Percentiles rank a stretch among this genome's conserved stretches.
phyloP scores from a whole-genome alignment of 2,329 filamentous ascomycete genomes.

The Dendryphion nanum region DNA sequence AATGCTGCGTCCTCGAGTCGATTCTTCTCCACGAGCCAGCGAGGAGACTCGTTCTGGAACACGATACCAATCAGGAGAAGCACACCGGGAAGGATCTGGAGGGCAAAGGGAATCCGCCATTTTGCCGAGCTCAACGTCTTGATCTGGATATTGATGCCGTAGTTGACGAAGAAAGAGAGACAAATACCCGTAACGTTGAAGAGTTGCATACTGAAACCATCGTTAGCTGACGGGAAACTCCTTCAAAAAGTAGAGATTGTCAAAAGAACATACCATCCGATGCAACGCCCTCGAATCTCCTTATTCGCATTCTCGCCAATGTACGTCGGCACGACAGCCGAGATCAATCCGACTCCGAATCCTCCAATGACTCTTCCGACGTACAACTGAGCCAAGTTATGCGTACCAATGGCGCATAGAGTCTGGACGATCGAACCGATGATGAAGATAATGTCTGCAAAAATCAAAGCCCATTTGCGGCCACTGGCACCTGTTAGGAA shows the following conservation, averaged over 20 bases:
- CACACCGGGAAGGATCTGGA: conserved; percentile 53
- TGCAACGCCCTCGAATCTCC: conserved; percentile 39
- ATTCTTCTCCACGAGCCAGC: conserved; percentile 56
- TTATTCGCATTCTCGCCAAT: conserved; percentile 48
- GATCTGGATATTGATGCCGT: conserved; percentile 49
- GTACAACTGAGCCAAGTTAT: conserved; percentile 40
- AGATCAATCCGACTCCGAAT: conserved; percentile 45
- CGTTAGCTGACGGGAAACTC: background rate
- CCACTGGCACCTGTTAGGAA: conserved; percentile 19
- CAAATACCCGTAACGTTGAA: conserved; percentile 49
- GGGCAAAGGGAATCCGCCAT: conserved; percentile 53
- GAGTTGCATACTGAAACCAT: conserved; percentile 29
- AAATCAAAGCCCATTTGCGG: conserved; percentile 41
- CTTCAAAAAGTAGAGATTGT: background rate
- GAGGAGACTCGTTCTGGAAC: conserved; percentile 53
- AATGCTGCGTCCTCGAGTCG: conserved; percentile 45
- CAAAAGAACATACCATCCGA: conserved; percentile 30
- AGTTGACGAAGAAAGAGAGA: conserved; percentile 54
- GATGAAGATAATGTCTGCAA: conserved; percentile 44
- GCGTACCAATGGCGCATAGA: conserved; percentile 33
- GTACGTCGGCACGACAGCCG: conserved; percentile 45
- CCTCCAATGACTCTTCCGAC: conserved; percentile 45
- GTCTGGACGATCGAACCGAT: conserved; percentile 44
- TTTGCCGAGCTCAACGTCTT: conserved; percentile 46
- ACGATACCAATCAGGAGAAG: conserved; percentile 51